Evolutionary conservation across 2,329 filamentous ascomycete species (phyloP).

Genomic region (Furcasterigmium furcatum): DNA sequence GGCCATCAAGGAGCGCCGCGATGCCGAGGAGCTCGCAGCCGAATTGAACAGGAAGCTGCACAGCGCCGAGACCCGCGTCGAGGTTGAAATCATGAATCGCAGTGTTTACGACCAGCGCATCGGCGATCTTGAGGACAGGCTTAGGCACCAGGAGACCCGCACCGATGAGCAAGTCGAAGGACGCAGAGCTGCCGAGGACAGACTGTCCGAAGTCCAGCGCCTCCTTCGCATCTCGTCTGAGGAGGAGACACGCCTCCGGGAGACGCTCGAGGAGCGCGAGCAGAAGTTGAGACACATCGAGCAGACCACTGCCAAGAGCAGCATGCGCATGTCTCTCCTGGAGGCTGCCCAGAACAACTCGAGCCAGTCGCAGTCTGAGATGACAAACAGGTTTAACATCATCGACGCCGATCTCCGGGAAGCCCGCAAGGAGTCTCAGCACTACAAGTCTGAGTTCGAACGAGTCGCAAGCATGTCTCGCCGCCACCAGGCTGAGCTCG

Average conservation of each 20-base stretch:
- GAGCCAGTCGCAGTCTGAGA: slow-evolving; percentile 51
- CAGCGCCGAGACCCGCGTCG: slow-evolving; percentile 54
- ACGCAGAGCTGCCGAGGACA: slow-evolving; percentile 68
- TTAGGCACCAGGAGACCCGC: slow-evolving; percentile 60
- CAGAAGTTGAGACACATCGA: slow-evolving; percentile 60
- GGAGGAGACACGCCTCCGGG: slow-evolving; percentile 65
- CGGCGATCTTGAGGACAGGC: slow-evolving; percentile 65
- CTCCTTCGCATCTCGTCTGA: slow-evolving; percentile 68
- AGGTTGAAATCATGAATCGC: slow-evolving; percentile 59
- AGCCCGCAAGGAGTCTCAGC: slow-evolving; percentile 53
- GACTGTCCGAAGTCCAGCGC: slow-evolving; percentile 68
- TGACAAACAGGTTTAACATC: slow-evolving; percentile 51
- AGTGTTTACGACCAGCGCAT: slow-evolving; percentile 59
- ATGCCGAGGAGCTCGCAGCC: slow-evolving; percentile 49
- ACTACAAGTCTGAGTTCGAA: slow-evolving; percentile 61
- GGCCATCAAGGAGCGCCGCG: slow-evolving; percentile 44
- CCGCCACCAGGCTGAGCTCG: slow-evolving; percentile 45
- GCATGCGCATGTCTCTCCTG: slow-evolving; percentile 63
- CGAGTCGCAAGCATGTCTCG: slow-evolving; percentile 49
- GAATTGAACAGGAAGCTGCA: slow-evolving; percentile 54
- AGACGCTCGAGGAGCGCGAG: slow-evolving; percentile 67
- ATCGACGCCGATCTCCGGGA: slow-evolving; percentile 54
- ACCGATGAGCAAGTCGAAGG: slow-evolving; percentile 61
- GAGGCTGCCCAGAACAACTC: slow-evolving; percentile 62
- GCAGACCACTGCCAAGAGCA: slow-evolving; percentile 48